Evolutionary conservation across 768 basidiomycete genomes (phyloP), one percentile per base, ranked within the genome.

Genomic region (Pilatotrama ljubarskyi): DNA sequence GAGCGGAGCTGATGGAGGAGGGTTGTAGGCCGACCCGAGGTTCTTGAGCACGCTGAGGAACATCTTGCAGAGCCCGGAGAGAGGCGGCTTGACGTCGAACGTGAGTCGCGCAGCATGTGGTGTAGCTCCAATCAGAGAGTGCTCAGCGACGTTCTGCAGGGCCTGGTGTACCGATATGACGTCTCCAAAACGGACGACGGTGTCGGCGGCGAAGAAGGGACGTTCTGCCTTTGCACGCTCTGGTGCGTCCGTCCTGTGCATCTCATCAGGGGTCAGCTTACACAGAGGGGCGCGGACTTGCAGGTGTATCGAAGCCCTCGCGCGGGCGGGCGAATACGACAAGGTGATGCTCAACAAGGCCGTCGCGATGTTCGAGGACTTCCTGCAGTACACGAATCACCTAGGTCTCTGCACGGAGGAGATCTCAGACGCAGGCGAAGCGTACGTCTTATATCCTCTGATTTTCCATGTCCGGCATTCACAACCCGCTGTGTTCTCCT

Each of bases 201-300:
- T 7, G 93, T 98, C 13, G 95, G 96, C 1, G 95, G 95, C 1
- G 93, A 96, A 64, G 95, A 97, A 74, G 95, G 95, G 1, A 95
- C 91, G 0, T 97, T 98, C 75, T 93, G 92, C 61, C 77, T 98
- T 47, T 95, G 93, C 68, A 92, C 90, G 0, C 72, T 93, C 7
- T 93, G 90, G 91, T 89, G 51, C 6, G 55, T 47, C 18, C 24
- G 10, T 10, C 5, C 26, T 52, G 17, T 15, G 8, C 5, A 41
- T n/a, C 14, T 32, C 7, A 26, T 11, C 44, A 51, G 15, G 51
- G 15, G 20, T 3, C 26, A 20, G 18, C 20, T 22, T 15, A 17
- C 20, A 2, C 10, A 18, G 17, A 17, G 7, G 5, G 24, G 46
- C 32, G 8, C 25, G 22, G 5, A 10, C 35, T 3, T 66, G 29